These are phyloP conservation scores for Fusarium pininemorale DNA, from an alignment of 2,329 filamentous ascomycete species.

Conservation along the genomic window DNA sequence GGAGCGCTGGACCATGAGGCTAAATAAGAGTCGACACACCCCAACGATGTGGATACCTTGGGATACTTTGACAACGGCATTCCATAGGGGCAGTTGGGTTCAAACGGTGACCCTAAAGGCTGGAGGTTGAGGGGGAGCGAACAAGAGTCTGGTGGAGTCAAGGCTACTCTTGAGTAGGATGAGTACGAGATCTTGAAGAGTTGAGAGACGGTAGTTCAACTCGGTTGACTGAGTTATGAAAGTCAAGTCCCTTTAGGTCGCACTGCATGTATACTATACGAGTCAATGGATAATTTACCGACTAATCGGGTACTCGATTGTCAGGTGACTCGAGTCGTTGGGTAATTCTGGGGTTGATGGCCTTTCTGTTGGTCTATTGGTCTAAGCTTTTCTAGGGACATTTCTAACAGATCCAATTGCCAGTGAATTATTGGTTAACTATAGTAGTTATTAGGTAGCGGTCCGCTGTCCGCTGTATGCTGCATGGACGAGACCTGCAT, in stretches of 20 bases:
- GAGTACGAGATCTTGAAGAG: not conserved
- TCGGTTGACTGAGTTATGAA: not conserved
- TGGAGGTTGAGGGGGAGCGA: not conserved
- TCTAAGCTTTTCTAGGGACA: conserved; percentile 2
- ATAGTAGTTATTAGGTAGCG: too few relatives aligned
- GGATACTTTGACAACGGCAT: conserved; percentile 15
- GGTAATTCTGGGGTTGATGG: conserved; percentile 13
- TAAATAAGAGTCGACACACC: conserved; percentile 6
- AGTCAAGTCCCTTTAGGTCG: not conserved
- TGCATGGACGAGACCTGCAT: not conserved
- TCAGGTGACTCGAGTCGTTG: conserved; percentile 10
- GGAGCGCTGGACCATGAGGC: conserved; percentile 7
- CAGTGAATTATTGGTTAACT: too few relatives aligned
- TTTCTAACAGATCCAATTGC: not conserved
- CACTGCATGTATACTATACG: not conserved
- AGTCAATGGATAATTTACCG: not conserved
- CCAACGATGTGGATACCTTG: conserved; percentile 3
- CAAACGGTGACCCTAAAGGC: conserved; percentile 18
- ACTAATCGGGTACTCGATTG: not conserved
- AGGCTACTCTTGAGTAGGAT: not conserved
- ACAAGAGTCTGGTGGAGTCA: not conserved
- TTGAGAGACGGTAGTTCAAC: not conserved
- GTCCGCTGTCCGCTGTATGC: not conserved
- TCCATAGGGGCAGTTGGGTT: conserved; percentile 3
- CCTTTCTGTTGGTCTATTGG: not conserved